Evolutionary conservation across 768 basidiomycete species (phyloP).

Genomic region (Rhodotorula diobovata): DNA sequence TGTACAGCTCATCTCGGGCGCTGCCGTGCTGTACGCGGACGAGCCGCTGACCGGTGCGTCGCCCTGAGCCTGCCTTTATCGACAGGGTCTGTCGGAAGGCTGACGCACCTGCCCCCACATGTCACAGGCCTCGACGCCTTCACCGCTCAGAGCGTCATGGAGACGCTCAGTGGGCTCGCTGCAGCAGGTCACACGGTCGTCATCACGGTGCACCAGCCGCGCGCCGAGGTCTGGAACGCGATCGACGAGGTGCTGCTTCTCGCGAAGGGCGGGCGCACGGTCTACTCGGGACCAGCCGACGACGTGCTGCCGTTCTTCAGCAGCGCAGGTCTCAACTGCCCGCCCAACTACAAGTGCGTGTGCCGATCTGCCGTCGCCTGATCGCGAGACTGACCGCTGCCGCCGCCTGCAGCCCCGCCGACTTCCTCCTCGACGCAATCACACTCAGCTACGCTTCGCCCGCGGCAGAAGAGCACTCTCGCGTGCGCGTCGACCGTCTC

Average conservation of each 20-base stretch:
- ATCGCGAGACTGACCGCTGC: background rate
- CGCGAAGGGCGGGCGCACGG: conserved; percentile 44
- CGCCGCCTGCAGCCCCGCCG: conserved; percentile 31
- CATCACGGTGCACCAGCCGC: conserved; percentile 50
- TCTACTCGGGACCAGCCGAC: conserved; percentile 30
- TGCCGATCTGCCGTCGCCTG: accelerated
- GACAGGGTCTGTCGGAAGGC: too few species aligned
- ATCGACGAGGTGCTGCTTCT: conserved; percentile 48
- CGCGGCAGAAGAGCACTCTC: conserved; percentile 1
- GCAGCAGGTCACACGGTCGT: conserved; percentile 40
- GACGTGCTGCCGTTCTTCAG: conserved; percentile 25
- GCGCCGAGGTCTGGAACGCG: conserved; percentile 48
- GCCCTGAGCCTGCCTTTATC: too few species aligned
- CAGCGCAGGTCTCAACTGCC: conserved; percentile 13
- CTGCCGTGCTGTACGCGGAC: conserved; percentile 50
- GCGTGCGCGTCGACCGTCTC: conserved; percentile 16
- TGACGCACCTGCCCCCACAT: too few species aligned
- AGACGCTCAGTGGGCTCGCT: conserved; percentile 51
- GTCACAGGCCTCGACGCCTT: conserved; percentile 51
- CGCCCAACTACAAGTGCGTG: conserved; percentile 37
- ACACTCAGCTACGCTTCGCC: conserved; percentile 25
- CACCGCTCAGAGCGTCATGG: conserved; percentile 53
- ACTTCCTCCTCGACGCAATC: conserved; percentile 41
- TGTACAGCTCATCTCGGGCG: conserved; percentile 50
- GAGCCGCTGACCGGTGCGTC: conserved; percentile 39